Percentiles rank a stretch among this genome's conserved stretches.
phyloP scores from a whole-genome alignment of 805 yeast genomes.

The Yarrowia yakushimensis region DNA sequence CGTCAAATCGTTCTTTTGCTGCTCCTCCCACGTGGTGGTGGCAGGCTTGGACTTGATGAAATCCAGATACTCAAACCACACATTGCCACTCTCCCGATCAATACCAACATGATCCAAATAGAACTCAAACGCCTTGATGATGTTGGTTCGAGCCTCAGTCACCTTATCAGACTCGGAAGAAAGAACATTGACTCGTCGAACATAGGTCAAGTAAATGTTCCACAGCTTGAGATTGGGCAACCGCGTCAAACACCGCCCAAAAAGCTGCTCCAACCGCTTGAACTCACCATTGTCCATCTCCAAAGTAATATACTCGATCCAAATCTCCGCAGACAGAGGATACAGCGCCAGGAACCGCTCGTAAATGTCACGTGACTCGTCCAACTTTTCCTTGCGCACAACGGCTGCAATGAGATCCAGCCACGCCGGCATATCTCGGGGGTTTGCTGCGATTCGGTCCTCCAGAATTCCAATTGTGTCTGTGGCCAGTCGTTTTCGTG shows the following conservation, averaged over 20 bases:
- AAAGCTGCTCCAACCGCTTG: constrained; percentile 60
- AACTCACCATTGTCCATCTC: constrained; percentile 65
- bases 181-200: constrained; percentile 61
- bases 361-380: constrained; percentile 55
- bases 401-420: constrained; percentile 48
- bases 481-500: constrained; percentile 35
- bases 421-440: constrained; percentile 57
- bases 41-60: constrained; percentile 67
- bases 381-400: constrained; percentile 54
- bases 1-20: constrained; percentile 71
- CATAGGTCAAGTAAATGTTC: constrained; percentile 72
- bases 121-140: constrained; percentile 79
- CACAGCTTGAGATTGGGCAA: constrained; percentile 68
- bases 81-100: constrained; percentile 63
- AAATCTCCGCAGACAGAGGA: constrained; percentile 65
- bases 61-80: constrained; percentile 82
- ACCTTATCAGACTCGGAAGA: constrained; percentile 59
- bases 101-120: constrained; percentile 75
- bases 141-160: constrained; percentile 72
- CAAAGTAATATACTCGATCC: constrained; percentile 68
- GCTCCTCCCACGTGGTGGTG: constrained; percentile 68
- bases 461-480: constrained; percentile 60
- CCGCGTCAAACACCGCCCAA: constrained; percentile 58
- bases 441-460: constrained; percentile 51
- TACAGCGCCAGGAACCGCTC: constrained; percentile 60